A percentile compares a stretch with the other conserved stretches of the same genome.
phyloP scores from a whole-genome alignment of 129 eudicot genomes.

The Glebionis coronaria region DNA sequence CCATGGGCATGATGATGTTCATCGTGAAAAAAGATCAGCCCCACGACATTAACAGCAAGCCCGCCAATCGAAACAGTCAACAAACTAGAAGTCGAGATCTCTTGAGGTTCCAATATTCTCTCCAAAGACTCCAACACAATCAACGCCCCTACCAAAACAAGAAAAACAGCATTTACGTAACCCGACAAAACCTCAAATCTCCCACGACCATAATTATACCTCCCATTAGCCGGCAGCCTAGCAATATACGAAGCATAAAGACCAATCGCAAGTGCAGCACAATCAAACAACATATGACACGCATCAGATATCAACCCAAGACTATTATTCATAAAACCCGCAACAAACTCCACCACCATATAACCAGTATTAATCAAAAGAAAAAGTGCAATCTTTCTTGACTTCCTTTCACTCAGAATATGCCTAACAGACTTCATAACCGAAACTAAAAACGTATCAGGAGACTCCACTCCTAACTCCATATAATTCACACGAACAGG shows the following conservation, averaged over 20 bases:
- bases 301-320: conserved; percentile 99
- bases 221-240: conserved; percentile 73
- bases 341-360: conserved; percentile 93
- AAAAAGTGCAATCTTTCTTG: conserved; percentile 92
- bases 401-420: conserved; percentile 78
- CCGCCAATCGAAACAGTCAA: conserved; percentile 85
- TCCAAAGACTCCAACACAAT: conserved; percentile 88
- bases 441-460: conserved; percentile 42
- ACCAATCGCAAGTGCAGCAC: conserved; percentile 97
- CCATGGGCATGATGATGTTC: conserved; percentile 99
- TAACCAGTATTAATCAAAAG: conserved; percentile 85
- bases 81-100: conserved; percentile 80
- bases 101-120: conserved; percentile 93
- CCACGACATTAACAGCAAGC: conserved; percentile 81
- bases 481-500: conserved; percentile 38
- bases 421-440: conserved; percentile 73
- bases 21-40: conserved; percentile 88
- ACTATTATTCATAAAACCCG: conserved; percentile 96
- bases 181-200: conserved; percentile 97
- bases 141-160: conserved; percentile 88
- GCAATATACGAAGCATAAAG: conserved; percentile 89
- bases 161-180: conserved; percentile 87
- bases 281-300: conserved; percentile 96
- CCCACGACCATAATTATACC: conserved; percentile 86
- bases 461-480: conserved; percentile 64